Evolutionary conservation across 306 rosid genomes (phyloP).

Genomic region (Gleditsia sinensis): DNA sequence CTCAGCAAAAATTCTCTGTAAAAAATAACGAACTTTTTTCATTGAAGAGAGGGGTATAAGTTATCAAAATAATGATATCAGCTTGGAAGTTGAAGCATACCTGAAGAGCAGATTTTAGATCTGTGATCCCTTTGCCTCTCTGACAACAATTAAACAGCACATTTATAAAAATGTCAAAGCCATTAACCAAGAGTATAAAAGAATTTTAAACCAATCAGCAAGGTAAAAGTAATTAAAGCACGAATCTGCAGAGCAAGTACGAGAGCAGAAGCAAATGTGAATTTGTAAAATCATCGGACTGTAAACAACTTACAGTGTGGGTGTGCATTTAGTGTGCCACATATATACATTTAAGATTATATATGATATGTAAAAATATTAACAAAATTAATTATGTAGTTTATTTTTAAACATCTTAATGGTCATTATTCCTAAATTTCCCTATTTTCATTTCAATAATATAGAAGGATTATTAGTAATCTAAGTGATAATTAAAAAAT

Average conservation of each 20-base stretch:
- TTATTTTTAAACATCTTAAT: no score
- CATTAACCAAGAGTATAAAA: background rate
- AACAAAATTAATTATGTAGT: no score
- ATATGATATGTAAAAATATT: no score
- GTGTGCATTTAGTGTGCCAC: no score
- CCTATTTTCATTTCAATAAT: no score
- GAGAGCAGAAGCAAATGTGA: no score
- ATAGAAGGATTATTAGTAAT: no score
- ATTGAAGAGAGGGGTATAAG: background rate
- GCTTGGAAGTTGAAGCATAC: slow-evolving; percentile 37
- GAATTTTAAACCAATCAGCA: background rate
- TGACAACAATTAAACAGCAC: slow-evolving; percentile 41
- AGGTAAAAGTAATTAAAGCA: slow-evolving; percentile 5
- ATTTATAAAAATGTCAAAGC: slow-evolving; percentile 21
- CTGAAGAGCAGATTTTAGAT: slow-evolving; percentile 78
- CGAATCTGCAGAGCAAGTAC: background rate
- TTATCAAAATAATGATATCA: slow-evolving; percentile 1
- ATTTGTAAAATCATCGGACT: no score
- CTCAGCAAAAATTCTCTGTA: slow-evolving; percentile 82
- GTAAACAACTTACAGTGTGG: no score
- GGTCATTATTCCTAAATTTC: no score
- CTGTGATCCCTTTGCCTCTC: slow-evolving; percentile 93
- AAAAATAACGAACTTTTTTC: slow-evolving; percentile 20
- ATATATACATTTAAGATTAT: no score
- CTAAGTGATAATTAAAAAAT: no score